Evolutionary conservation across 306 rosid species (phyloP).

Genomic region (Biancaea sappan): DNA sequence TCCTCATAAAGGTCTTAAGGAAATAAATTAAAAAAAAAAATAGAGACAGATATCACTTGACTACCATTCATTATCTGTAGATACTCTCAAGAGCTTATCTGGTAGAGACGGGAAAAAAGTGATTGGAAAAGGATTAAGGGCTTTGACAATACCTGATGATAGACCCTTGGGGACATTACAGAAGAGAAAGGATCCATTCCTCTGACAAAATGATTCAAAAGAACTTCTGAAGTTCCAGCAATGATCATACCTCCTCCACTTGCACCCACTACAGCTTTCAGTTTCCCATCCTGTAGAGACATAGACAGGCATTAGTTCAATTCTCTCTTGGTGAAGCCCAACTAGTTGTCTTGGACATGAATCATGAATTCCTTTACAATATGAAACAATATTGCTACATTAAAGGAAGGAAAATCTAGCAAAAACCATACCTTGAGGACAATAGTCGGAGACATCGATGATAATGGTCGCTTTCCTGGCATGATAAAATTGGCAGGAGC

Average conservation of each 20-base stretch:
- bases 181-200: conserved; percentile 76
- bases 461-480: conserved; percentile 85
- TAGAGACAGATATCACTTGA: background rate
- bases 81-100: background rate
- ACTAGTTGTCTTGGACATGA: conserved; percentile 10
- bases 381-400: conserved; percentile 3
- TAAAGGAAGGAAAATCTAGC: conserved; percentile 10
- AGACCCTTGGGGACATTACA: conserved; percentile 73
- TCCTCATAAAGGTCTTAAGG: background rate
- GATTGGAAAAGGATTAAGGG: background rate
- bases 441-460: conserved; percentile 88
- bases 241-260: conserved; percentile 77
- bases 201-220: conserved; percentile 78
- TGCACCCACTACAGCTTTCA: conserved; percentile 81
- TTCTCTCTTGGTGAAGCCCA: background rate
- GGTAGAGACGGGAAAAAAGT: background rate
- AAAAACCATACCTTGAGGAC: conserved; percentile 60
- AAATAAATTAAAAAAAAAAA: background rate
- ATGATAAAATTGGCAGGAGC: conserved; percentile 71
- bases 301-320: conserved; percentile 19
- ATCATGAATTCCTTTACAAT: conserved; percentile 1
- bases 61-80: background rate
- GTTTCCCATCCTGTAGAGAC: conserved; percentile 52
- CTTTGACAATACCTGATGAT: conserved; percentile 64
- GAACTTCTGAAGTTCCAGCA: conserved; percentile 65